Evolutionary conservation across 495 filamentous ascomycete species (phyloP).

Genomic region (Platismatia glauca): DNA sequence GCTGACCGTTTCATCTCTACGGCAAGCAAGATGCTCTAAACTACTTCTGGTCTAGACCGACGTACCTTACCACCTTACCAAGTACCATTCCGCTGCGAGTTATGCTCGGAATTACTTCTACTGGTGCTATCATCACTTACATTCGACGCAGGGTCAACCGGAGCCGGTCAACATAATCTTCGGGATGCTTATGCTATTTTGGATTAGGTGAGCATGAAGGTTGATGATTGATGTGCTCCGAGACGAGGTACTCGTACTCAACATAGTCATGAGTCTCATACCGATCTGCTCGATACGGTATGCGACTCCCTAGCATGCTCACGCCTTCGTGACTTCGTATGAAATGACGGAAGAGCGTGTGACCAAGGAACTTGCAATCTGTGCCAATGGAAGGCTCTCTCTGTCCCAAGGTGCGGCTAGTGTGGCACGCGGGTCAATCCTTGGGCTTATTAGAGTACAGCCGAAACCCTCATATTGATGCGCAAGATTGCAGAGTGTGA

Average conservation of each 20-base stretch:
- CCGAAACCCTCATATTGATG: constrained; percentile 16
- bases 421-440: constrained; percentile 8
- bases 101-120: not conserved
- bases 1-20: not conserved
- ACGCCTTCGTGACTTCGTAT: not conserved
- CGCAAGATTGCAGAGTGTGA: constrained; percentile 1
- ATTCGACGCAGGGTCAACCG: too few species aligned
- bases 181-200: not conserved
- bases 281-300: not conserved
- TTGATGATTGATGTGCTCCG: not conserved
- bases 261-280: not conserved
- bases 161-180: too few species aligned
- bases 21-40: not conserved
- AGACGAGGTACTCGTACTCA: not conserved
- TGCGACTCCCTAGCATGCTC: not conserved
- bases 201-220: not conserved
- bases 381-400: not conserved
- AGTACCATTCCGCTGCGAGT: not conserved
- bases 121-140: too few species aligned
- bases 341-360: not conserved
- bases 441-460: constrained; percentile 9
- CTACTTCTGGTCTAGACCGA: not conserved
- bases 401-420: constrained; percentile 2
- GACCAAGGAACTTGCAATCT: not conserved
- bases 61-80: too few species aligned